Base-by-base conservation (phyloP, 495 filamentous ascomycete species). In the Neurospora sp. region DNA sequence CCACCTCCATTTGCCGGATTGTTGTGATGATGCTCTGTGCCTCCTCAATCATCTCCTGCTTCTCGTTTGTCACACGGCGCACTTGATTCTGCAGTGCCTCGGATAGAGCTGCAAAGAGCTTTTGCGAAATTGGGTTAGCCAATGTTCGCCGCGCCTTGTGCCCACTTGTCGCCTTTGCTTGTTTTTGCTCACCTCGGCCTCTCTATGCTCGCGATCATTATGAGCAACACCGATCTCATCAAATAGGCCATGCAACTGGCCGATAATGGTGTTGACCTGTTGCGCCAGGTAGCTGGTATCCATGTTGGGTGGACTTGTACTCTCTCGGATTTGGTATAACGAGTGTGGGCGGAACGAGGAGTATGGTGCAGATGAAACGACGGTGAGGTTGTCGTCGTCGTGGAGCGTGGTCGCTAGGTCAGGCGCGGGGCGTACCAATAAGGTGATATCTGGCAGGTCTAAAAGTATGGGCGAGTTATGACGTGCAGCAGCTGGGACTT, bases 221-320 rank as follows among this genome's bases (percentile, higher is more conserved):
- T 82, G 88, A 20, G 94, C 86, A 59, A 99, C 90, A 42, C 96
- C 96, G 76, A 99, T 98, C 75, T 98, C 95, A 81, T 98, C 96
- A 77, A 96, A 99, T 69, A 98, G 87, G 59, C 91, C 91, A 83
- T 98, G 94, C 65, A 99, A 86, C 82, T 97, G 92, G 78, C 87
- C 87, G 76, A 97, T 92, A 78, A 97, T 98, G 75, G 89, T 94
- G 76, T 93, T 93, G 81, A 98, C 93, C 87, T 98, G 94, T 78
- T 94, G 93, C 77, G 93, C 91, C 80, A 98, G 84, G 79, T 96
- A 95, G 79, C 91, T 91, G 69, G 94, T 93, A 82, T 98, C 93
- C 94, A 97, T 98, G 44, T 65, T 73, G 72, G 53, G 27, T 37
- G 27, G 53, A 65, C 14, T 8, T 35, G 35, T 65, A 17, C 14